Percentiles rank a stretch among this genome's conserved stretches.
Evolutionary conservation across 139 green algal species (phyloP).

Genomic region (Chlorella sorokiniana): DNA sequence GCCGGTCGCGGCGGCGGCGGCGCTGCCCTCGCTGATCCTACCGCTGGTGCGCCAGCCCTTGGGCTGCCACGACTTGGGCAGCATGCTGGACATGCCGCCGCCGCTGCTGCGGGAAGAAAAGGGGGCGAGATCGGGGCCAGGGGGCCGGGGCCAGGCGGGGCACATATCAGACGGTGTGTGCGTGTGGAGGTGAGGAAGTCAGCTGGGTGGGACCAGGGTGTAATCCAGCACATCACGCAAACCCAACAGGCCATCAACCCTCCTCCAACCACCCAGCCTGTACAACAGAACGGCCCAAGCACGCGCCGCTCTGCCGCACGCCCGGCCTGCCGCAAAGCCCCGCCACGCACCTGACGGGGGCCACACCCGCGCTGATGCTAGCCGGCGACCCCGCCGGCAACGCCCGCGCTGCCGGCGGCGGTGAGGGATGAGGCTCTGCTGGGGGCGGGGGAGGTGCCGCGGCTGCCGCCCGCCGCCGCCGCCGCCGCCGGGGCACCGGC

Average conservation of each 20-base stretch:
- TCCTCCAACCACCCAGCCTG: neutral
- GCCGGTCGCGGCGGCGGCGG: neutral
- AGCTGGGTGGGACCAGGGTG: too few relatives aligned
- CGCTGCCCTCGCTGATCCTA: neutral
- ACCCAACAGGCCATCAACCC: too few relatives aligned
- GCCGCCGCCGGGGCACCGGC: constrained; percentile 1
- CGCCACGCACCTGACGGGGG: neutral
- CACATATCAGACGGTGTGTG: too few relatives aligned
- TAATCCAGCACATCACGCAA: too few relatives aligned
- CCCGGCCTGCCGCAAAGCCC: neutral
- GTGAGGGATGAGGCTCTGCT: neutral
- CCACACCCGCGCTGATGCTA: neutral
- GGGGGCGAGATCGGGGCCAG: neutral
- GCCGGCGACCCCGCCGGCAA: neutral
- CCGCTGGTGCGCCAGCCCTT: constrained; percentile 35
- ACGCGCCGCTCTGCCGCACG: too few relatives aligned
- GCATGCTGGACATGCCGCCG: constrained; percentile 17
- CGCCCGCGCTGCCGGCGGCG: neutral
- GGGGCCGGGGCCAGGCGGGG: too few relatives aligned
- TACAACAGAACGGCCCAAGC: neutral
- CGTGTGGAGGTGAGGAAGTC: too few relatives aligned
- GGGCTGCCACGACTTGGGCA: constrained; percentile 43
- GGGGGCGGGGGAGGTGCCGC: neutral
- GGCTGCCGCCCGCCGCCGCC: neutral
- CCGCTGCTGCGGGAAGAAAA: neutral